A percentile compares a stretch with the other conserved stretches of the same genome.
phyloP scores from a whole-genome alignment of 129 eudicot species.

The Saposhnikovia divaricata region DNA sequence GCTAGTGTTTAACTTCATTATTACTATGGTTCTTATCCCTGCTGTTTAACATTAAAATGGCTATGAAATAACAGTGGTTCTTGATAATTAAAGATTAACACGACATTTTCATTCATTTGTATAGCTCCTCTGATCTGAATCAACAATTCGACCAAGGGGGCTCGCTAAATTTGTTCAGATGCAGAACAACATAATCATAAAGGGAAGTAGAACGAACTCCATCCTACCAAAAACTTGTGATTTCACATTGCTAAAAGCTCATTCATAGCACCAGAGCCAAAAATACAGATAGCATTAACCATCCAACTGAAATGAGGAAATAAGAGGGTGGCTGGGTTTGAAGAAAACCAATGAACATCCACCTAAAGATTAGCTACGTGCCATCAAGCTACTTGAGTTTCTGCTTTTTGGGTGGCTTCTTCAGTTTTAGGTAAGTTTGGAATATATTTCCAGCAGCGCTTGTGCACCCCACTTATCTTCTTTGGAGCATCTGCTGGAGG shows the following conservation, averaged over 20 bases:
- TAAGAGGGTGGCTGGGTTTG: background rate
- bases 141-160: background rate
- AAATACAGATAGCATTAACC: background rate
- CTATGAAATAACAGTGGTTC: background rate
- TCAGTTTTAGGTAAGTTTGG: constrained; percentile 37
- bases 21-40: too few relatives aligned
- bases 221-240: background rate
- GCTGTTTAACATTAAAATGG: background rate
- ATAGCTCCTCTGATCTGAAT: too few relatives aligned
- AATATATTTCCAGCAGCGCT: constrained; percentile 85
- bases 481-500: constrained; percentile 69
- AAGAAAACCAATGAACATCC: background rate
- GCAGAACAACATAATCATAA: background rate
- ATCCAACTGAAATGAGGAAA: background rate
- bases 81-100: background rate
- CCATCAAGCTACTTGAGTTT: constrained; percentile 36
- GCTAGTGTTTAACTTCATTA: too few relatives aligned
- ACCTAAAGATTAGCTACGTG: background rate
- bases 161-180: background rate
- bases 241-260: background rate
- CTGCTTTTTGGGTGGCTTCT: constrained; percentile 26
- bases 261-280: background rate
- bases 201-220: background rate
- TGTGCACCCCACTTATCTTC: constrained; percentile 95
- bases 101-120: background rate